Evolutionary conservation across 495 filamentous ascomycete species (phyloP), one percentile per base, ranked within the genome.

Genomic region (Lophiostoma macrostomum): DNA sequence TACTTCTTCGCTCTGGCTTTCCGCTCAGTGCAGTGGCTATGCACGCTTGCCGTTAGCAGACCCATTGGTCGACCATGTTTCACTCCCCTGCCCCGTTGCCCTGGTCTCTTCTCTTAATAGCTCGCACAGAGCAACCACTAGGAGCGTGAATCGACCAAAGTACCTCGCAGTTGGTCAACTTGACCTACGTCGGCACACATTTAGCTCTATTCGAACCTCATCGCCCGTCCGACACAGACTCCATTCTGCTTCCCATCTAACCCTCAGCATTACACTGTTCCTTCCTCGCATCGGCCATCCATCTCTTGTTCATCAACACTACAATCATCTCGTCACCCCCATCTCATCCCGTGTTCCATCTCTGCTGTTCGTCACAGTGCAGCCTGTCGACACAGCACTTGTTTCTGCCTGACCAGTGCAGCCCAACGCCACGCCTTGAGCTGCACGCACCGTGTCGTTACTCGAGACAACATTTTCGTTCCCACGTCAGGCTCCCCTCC

Each of bases 51-150:
- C 36, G 36, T 48, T 47, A 40, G 50, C 48, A 7, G 22, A 36
- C 29, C 55, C 25, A 59, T 64, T 56, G 60, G 55, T 36, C 45
- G 39, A 27, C 39, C 45, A 59, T 51, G 56, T 64, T 60, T 64
- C 56, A 64, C 23, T 14, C 56, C 60, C 60, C 56, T 56, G 60
- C 42, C 60, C 35, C 50, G 20, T 40, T 34, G 51, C 49, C 47
- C 54, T 51, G 41, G 43, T 31, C 51, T 31, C 55, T 42, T 56
- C 60, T 55, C 60, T 53, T 53, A 60, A 64, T 56, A 64, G 60
- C 50, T 60, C 52, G 18, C 18, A 38, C 35, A 37, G 34, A 20
- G 36, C 60, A 43, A 56, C 60, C 60, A 64, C 19, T 53, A 19
- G 53, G 39, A 56, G 41, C 45, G 28, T 49, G 28, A 46, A 60